phyloP scores from a whole-genome alignment of 306 rosid species.

The Parietaria judaica region DNA sequence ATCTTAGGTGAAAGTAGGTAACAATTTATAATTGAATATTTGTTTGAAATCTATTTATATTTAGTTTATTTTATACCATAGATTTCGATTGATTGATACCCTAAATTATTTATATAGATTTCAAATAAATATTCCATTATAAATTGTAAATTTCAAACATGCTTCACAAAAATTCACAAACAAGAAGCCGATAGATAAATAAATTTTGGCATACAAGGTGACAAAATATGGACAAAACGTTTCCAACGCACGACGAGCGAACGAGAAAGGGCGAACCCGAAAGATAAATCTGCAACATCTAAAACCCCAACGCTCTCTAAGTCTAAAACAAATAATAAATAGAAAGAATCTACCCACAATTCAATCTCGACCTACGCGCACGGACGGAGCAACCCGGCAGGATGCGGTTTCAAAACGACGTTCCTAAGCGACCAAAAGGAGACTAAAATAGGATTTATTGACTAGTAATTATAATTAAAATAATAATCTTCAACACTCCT shows the following conservation, averaged over 20 bases:
- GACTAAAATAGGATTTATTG: neutral
- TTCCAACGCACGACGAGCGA: neutral
- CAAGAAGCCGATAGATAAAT: no score
- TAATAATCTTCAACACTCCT: conserved; percentile 46
- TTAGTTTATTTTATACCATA: no score
- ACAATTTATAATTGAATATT: no score
- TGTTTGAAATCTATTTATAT: no score
- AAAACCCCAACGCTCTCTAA: conserved; percentile 18
- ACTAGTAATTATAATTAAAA: neutral
- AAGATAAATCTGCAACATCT: conserved; percentile 2
- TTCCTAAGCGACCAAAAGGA: conserved; percentile 6
- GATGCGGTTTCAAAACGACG: neutral
- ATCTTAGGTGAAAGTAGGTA: no score
- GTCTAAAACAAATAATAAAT: conserved; percentile 21
- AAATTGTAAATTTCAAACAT: no score
- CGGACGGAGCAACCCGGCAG: conserved; percentile 21
- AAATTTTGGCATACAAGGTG: no score
- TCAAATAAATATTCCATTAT: no score
- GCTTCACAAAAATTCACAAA: no score
- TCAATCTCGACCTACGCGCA: conserved; percentile 17
- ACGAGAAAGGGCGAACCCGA: neutral
- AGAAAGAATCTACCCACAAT: conserved; percentile 13
- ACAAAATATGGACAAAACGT: no score
- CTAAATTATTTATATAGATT: no score
- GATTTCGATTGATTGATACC: no score